A percentile compares a stretch with the other conserved stretches of the same genome.
Conservation (phyloP, 371 early-diverging fungal species). For the Mucor sp. region DNA sequence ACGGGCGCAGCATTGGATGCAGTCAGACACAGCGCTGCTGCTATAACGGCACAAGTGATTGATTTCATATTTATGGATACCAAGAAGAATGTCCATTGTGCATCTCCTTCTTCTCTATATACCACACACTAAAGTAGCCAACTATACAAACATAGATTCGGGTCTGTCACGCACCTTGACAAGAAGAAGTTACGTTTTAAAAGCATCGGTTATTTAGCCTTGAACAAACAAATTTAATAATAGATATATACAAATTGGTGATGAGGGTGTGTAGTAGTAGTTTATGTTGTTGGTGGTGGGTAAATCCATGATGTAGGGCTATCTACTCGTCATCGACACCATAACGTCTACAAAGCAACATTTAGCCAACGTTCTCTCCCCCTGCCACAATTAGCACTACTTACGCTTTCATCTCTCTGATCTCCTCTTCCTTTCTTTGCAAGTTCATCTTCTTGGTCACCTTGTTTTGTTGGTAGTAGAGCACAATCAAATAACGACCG, state of each 20-base stretch:
- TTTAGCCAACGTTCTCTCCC: neutral
- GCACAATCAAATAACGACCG: slow-evolving; percentile 93
- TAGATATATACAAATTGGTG: neutral
- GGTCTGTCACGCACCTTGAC: neutral
- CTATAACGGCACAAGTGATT: neutral
- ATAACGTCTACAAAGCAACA: slow-evolving; percentile 31
- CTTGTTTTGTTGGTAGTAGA: slow-evolving; percentile 89
- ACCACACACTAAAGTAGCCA: neutral
- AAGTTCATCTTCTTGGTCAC: slow-evolving; percentile 82
- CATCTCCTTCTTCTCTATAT: neutral
- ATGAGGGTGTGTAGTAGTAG: neutral
- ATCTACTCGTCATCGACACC: slow-evolving; percentile 41
- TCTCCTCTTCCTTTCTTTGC: slow-evolving; percentile 84
- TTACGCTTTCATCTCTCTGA: slow-evolving; percentile 80
- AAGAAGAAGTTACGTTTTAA: slow-evolving; percentile 2
- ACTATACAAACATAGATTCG: neutral
- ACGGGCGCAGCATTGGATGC: neutral
- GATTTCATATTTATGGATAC: neutral
- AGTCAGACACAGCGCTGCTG: neutral
- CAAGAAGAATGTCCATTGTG: neutral
- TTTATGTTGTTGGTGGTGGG: neutral
- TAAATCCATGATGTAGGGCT: neutral
- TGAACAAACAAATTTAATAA: slow-evolving; percentile 1
- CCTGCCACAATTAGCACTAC: slow-evolving; percentile 4
- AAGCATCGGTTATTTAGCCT: neutral